These are phyloP conservation scores for Lipomyces orientalis DNA, from an alignment of 805 yeast genomes.

Conservation along the genomic window DNA sequence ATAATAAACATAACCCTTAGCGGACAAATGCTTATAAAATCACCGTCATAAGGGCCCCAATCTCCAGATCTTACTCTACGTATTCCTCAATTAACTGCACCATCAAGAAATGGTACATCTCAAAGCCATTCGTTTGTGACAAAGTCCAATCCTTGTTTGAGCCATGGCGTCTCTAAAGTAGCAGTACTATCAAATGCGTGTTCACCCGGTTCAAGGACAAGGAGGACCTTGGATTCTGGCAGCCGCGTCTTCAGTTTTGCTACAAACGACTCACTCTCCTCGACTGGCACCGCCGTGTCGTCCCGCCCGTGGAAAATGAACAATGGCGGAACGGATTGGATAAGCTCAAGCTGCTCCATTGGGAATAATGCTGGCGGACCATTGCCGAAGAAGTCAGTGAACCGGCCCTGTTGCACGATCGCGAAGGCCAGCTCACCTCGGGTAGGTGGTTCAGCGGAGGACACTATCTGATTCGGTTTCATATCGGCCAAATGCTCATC, in stretches of 20 bases:
- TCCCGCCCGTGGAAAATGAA: slow-evolving; percentile 23
- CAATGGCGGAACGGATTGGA: slow-evolving; percentile 19
- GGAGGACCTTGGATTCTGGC: slow-evolving; percentile 13
- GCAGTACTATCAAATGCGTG: slow-evolving; percentile 22
- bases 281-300: slow-evolving; percentile 25
- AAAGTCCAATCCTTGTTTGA: neutral
- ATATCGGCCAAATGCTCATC: slow-evolving; percentile 1
- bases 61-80: too few relatives aligned
- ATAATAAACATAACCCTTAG: too few relatives aligned
- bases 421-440: slow-evolving; percentile 20
- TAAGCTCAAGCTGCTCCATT: slow-evolving; percentile 20
- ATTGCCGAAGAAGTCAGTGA: slow-evolving; percentile 16
- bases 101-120: too few relatives aligned
- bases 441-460: slow-evolving; percentile 7
- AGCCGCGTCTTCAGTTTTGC: slow-evolving; percentile 9
- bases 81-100: too few relatives aligned
- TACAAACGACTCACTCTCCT: slow-evolving; percentile 14
- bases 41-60: too few relatives aligned
- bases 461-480: neutral
- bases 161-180: neutral
- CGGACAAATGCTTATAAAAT: too few relatives aligned
- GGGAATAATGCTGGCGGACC: slow-evolving; percentile 17
- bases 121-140: neutral
- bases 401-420: slow-evolving; percentile 24
- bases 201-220: slow-evolving; percentile 19